Base-by-base conservation (phyloP, 2,329 filamentous ascomycete species). In the Aureobasidium sp. region DNA sequence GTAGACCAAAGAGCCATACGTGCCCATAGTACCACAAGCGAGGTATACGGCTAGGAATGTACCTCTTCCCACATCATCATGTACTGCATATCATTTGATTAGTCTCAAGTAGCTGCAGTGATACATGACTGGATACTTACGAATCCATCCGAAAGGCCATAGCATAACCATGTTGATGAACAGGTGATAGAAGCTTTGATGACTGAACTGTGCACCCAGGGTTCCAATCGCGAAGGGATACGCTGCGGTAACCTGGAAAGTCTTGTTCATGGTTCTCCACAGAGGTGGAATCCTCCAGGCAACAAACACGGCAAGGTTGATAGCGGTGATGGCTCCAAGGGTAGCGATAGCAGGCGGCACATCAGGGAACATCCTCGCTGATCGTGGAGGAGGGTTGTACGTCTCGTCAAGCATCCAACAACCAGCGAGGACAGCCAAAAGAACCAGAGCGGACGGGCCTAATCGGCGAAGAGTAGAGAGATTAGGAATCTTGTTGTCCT, bases 21-120 rank as follows among this genome's bases (percentile, higher is more conserved):
- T 84, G 9, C 83, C 84, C 1, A 84, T 47, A 1, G 79, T 77
- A 59, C 87, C 87, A 7, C 81, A 80, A 8, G 80, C 76, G 36
- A 88, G 66, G 72, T 87, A 90, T 36, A 89, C 75, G n/a, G 86
- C 82, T 24, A 91, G 75, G 74, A 91, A 90, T 61, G 83, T 80
- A 15, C 82, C 86, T 12, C 88, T 81, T 12, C 87, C 88, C 29
- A 90, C 76, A 67, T 90, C 86, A 65, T 90, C 85, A 73, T 90
- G 87, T 37, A 90, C 75, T 78, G 57, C 20, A 36, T 37, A 13
- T n/a, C 6, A 55, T 20, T 63, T n/a, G 62, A 44, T 53, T 44
- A 44, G 24, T 34, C 15, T 24, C n/a, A 26, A 13, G 8, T 17
- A 20, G 17, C 12, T 29, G 9, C 12, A 12, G 15, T 2, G 39